These are phyloP conservation scores for Botrytis byssoidea DNA, from an alignment of 2,329 filamentous ascomycete genomes.

Conservation along the genomic window DNA sequence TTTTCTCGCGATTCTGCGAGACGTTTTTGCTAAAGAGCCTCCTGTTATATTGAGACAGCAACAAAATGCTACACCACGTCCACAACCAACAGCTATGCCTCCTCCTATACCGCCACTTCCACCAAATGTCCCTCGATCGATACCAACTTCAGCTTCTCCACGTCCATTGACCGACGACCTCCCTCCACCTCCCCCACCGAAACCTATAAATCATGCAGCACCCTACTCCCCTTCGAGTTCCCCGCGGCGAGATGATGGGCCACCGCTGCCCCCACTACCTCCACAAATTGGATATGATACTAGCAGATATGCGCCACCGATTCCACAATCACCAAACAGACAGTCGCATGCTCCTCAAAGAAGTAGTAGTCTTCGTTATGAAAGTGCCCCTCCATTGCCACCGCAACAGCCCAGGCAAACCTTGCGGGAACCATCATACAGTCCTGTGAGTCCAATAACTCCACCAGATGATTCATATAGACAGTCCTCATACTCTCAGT, in stretches of 20 bases:
- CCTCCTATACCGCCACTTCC: constrained; percentile 73
- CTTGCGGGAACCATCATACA: constrained; percentile 29
- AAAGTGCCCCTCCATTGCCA: constrained; percentile 35
- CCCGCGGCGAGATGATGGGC: constrained; percentile 33
- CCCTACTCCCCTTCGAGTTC: constrained; percentile 24
- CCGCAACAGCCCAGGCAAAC: constrained; percentile 34
- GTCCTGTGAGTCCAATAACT: constrained; percentile 35
- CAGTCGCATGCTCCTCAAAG: constrained; percentile 36
- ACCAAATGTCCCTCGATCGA: constrained; percentile 55
- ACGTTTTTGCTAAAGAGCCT: constrained; percentile 91
- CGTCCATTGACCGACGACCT: constrained; percentile 37
- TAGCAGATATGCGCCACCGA: constrained; percentile 30
- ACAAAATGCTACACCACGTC: constrained; percentile 44
- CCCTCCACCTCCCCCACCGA: constrained; percentile 38
- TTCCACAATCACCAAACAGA: constrained; percentile 24
- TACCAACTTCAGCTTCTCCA: constrained; percentile 41
- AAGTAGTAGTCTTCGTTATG: constrained; percentile 37
- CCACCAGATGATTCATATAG: constrained; percentile 30
- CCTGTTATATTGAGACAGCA: constrained; percentile 76
- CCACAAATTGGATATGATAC: constrained; percentile 26
- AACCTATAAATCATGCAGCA: constrained; percentile 30
- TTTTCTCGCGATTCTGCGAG: constrained; percentile 76
- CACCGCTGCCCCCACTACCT: constrained; percentile 40
- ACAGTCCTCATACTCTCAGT: constrained; percentile 27
- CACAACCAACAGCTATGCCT: constrained; percentile 46